These are phyloP conservation scores for Tulasnella sp. DNA, from an alignment of 768 basidiomycete genomes.

Conservation along the genomic window DNA sequence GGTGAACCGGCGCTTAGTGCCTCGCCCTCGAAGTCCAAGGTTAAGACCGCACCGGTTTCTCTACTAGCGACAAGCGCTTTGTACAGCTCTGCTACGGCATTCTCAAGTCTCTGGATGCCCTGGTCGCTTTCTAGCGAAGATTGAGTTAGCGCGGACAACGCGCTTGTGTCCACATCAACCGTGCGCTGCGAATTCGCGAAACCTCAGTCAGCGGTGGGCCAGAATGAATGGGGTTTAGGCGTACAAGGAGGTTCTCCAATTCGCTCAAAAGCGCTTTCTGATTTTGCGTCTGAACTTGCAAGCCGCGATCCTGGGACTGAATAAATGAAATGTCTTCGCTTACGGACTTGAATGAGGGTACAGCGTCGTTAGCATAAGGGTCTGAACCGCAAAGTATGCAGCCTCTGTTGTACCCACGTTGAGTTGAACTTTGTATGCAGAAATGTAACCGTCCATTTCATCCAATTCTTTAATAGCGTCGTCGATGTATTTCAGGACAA, in stretches of 20 bases:
- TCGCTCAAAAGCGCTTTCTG: slow-evolving; percentile 81
- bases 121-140: slow-evolving; percentile 78
- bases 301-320: slow-evolving; percentile 91
- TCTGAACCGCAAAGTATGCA: background rate
- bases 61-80: slow-evolving; percentile 87
- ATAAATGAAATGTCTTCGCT: slow-evolving; percentile 93
- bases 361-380: background rate
- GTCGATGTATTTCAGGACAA: slow-evolving; percentile 85
- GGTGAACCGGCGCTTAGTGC: background rate
- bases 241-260: slow-evolving; percentile 79
- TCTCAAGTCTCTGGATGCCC: slow-evolving; percentile 75
- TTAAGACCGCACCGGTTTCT: slow-evolving; percentile 65
- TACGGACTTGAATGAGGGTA: slow-evolving; percentile 60
- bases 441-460: slow-evolving; percentile 81
- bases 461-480: slow-evolving; percentile 86
- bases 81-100: slow-evolving; percentile 83
- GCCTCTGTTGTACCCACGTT: slow-evolving; percentile 58
- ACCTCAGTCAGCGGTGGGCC: background rate
- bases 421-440: slow-evolving; percentile 93
- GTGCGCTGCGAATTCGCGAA: slow-evolving; percentile 60
- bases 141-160: slow-evolving; percentile 73
- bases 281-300: slow-evolving; percentile 97
- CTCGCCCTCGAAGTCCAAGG: background rate
- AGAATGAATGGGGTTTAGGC: slow-evolving; percentile 32
- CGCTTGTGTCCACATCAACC: slow-evolving; percentile 81